phyloP scores from a whole-genome alignment of 164 flowering plant genomes.

The Dillenia turbinata region DNA sequence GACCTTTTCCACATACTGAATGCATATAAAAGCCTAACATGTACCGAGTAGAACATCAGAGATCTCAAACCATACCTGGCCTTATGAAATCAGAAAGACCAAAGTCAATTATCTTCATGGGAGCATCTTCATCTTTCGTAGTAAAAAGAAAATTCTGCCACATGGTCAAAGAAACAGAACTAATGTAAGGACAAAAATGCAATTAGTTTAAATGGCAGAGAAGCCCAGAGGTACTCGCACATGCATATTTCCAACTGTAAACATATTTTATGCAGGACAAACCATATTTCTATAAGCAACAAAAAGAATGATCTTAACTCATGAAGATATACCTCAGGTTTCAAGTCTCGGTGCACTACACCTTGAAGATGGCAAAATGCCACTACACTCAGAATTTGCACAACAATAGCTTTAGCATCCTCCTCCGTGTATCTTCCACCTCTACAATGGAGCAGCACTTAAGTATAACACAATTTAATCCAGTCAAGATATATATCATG shows the following conservation, averaged over 20 bases:
- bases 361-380: conserved; percentile 90
- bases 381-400: conserved; percentile 64
- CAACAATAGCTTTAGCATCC: conserved; percentile 68
- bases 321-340: conserved; percentile 66
- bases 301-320: neutral
- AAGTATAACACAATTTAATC: too few species aligned
- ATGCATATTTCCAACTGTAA: too few species aligned
- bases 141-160: conserved; percentile 68
- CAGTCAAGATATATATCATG: too few species aligned
- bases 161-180: conserved; percentile 1
- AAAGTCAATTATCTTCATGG: conserved; percentile 68
- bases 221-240: too few species aligned
- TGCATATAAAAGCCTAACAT: too few species aligned
- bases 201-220: too few species aligned
- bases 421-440: conserved; percentile 86
- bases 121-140: conserved; percentile 51
- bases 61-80: conserved; percentile 37
- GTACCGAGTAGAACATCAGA: neutral
- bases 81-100: conserved; percentile 67
- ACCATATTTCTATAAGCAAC: too few species aligned
- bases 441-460: conserved; percentile 26
- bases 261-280: too few species aligned
- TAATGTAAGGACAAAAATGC: neutral
- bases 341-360: conserved; percentile 87
- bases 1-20: too few species aligned